These are phyloP conservation scores for Pseudogymnoascus destructans DNA, from an alignment of 2,329 filamentous ascomycete genomes.

Conservation along the genomic window DNA sequence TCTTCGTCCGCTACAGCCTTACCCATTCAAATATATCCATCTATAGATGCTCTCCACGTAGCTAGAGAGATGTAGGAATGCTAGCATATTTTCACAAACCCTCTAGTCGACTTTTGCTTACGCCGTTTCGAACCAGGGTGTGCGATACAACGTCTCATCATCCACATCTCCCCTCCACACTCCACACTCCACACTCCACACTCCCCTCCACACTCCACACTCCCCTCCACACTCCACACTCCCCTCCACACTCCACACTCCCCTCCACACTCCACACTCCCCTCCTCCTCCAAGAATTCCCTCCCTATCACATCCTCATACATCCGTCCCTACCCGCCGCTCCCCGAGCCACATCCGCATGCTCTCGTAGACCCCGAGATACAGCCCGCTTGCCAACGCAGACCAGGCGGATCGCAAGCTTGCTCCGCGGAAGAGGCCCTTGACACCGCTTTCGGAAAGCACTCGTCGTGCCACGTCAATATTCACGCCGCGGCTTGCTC, in stretches of 20 bases:
- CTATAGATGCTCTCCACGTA: neutral
- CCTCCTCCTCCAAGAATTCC: neutral
- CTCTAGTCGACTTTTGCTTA: neutral
- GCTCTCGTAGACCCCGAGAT: conserved; percentile 76
- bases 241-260: neutral
- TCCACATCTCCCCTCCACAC: neutral
- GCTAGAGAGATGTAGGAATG: neutral
- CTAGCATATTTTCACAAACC: neutral
- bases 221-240: neutral
- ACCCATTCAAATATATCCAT: neutral
- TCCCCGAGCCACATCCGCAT: conserved; percentile 49
- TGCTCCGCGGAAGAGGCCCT: conserved; percentile 66
- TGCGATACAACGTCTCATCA: neutral
- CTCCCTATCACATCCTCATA: neutral
- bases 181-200: neutral
- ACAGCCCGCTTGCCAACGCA: conserved; percentile 67
- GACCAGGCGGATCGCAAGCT: conserved; percentile 67
- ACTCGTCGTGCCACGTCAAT: conserved; percentile 53
- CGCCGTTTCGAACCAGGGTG: neutral
- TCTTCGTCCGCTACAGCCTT: neutral
- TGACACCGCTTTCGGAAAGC: conserved; percentile 51
- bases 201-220: no score
- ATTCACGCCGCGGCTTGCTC: conserved; percentile 23
- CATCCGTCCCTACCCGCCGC: neutral
- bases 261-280: neutral